A percentile compares a stretch with the other conserved stretches of the same genome.
These are phyloP conservation scores for Suhomyces guaymorum DNA, from an alignment of 1,139 yeast species.

Conservation along the genomic window DNA sequence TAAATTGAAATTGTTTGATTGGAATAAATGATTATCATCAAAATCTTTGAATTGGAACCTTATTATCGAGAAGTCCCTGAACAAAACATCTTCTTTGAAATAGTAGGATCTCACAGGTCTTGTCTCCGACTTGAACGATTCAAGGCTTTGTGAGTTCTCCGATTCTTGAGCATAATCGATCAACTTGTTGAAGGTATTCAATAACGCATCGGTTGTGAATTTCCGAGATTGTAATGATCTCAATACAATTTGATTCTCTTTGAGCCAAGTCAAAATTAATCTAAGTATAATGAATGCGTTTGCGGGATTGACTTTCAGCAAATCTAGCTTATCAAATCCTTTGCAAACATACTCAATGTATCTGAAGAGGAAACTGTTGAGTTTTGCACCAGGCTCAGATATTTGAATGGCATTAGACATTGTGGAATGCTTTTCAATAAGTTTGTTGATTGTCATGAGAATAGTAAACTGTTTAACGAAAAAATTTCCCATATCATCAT, in stretches of 20 bases:
- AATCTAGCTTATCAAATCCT: slow-evolving; percentile 20
- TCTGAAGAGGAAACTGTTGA: slow-evolving; percentile 27
- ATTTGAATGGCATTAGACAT: slow-evolving; percentile 9
- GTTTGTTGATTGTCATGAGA: slow-evolving; percentile 23
- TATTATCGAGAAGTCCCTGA: slow-evolving; percentile 60
- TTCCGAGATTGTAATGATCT: slow-evolving; percentile 38
- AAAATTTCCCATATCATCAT: slow-evolving; percentile 15
- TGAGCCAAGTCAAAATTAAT: slow-evolving; percentile 56
- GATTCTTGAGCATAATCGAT: slow-evolving; percentile 18
- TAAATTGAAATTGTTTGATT: slow-evolving; percentile 31
- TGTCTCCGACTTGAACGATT: slow-evolving; percentile 15
- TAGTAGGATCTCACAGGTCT: slow-evolving; percentile 50
- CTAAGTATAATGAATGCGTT: slow-evolving; percentile 36
- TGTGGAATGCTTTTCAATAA: slow-evolving; percentile 11
- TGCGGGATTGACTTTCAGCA: slow-evolving; percentile 19
- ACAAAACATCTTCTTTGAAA: slow-evolving; percentile 63
- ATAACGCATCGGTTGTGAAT: slow-evolving; percentile 30
- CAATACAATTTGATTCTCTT: slow-evolving; percentile 43
- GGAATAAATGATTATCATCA: slow-evolving; percentile 49
- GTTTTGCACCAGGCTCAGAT: slow-evolving; percentile 17
- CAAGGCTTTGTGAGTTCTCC: too few species aligned
- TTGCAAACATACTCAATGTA: slow-evolving; percentile 39
- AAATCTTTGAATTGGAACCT: slow-evolving; percentile 59
- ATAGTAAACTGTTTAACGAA: slow-evolving; percentile 29
- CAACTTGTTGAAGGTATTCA: slow-evolving; percentile 32